A percentile compares a stretch with the other conserved stretches of the same genome.
phyloP scores from a whole-genome alignment of 192 early-diverging fungal genomes.

The Diversispora eburnea region DNA sequence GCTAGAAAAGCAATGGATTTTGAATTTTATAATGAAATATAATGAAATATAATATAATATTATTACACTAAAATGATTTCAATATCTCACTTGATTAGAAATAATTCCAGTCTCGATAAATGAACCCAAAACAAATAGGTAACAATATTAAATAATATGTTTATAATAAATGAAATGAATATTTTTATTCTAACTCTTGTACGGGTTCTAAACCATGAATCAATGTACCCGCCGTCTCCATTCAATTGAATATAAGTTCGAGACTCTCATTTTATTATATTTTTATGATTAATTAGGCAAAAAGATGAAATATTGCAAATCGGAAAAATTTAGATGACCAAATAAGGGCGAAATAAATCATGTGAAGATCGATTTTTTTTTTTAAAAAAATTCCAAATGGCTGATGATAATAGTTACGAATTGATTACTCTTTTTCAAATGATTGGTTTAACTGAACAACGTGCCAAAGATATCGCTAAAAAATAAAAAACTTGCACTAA shows the following conservation, averaged over 20 bases:
- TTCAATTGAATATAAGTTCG: slow-evolving; percentile 3
- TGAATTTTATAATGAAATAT: slow-evolving; percentile 22
- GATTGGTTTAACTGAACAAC: slow-evolving; percentile 85
- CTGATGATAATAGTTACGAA: slow-evolving; percentile 28
- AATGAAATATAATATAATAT: not conserved
- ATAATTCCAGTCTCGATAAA: slow-evolving; percentile 50
- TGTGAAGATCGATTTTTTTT: no score
- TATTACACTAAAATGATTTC: not conserved
- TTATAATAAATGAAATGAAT: not conserved
- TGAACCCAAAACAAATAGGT: slow-evolving; percentile 46
- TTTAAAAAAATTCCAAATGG: no score
- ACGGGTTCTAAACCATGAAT: slow-evolving; percentile 4
- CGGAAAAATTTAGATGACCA: no score
- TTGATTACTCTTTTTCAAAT: slow-evolving; percentile 71
- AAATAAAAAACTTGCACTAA: slow-evolving; percentile 92
- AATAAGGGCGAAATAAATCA: no score
- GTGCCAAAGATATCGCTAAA: slow-evolving; percentile 89
- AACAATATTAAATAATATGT: no score
- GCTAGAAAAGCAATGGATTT: slow-evolving; percentile 53
- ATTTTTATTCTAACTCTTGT: not conserved
- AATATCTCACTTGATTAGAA: slow-evolving; percentile 34
- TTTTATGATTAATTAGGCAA: no score
- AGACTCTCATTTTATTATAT: not conserved
- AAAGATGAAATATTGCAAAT: no score
- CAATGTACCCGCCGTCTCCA: not conserved